These are phyloP conservation scores for Cryptosporidium muris DNA, from an alignment of 169 alveolate species.

Conservation along the genomic window DNA sequence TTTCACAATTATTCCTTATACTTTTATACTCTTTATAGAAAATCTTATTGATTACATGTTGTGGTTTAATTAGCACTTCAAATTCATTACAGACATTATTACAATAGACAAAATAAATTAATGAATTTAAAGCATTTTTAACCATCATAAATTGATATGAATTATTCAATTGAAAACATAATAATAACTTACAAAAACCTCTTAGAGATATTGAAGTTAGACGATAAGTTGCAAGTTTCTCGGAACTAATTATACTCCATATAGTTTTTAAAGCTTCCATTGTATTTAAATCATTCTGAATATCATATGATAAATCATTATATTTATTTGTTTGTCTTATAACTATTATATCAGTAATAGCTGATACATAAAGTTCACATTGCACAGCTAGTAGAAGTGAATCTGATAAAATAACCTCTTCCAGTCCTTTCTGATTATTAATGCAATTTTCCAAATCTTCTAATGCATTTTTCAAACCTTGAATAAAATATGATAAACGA, in stretches of 20 bases:
- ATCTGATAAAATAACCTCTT: neutral
- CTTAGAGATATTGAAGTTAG: conserved; percentile 59
- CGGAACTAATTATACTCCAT: conserved; percentile 34
- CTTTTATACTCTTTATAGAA: neutral
- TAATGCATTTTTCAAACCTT: conserved; percentile 47
- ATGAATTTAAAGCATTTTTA: conserved; percentile 7
- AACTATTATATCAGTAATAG: conserved; percentile 38
- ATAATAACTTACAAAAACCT: conserved; percentile 31
- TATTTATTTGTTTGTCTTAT: conserved; percentile 50
- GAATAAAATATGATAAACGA: conserved; percentile 18
- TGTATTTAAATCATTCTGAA: neutral
- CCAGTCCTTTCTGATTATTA: neutral
- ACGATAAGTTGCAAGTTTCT: conserved; percentile 16
- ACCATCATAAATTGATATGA: neutral
- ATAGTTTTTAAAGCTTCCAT: conserved; percentile 7
- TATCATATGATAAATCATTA: neutral
- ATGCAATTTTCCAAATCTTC: neutral
- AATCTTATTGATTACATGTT: neutral
- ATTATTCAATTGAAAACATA: conserved; percentile 14
- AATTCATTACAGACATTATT: conserved; percentile 31
- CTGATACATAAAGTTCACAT: conserved; percentile 50
- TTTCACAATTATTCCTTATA: neutral
- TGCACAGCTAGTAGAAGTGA: conserved; percentile 14
- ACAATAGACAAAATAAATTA: conserved; percentile 28
- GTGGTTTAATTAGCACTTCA: conserved; percentile 34